Percentiles rank a stretch among this genome's conserved stretches.
phyloP scores from a whole-genome alignment of 371 early-diverging fungal genomes.

The Nematocida sp. region DNA sequence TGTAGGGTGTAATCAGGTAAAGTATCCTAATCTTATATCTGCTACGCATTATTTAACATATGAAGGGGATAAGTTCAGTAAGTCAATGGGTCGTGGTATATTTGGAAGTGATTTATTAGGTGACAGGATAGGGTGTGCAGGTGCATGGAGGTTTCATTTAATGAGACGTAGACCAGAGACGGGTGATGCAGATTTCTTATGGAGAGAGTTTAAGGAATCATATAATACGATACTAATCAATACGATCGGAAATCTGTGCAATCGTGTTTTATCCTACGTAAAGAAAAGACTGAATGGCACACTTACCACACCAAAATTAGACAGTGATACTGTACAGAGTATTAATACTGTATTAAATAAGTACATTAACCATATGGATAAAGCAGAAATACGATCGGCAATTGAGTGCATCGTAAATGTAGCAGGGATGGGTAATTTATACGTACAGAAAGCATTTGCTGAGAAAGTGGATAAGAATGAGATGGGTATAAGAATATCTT shows the following conservation, averaged over 20 bases:
- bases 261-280: constrained; percentile 89
- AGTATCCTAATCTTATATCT: constrained; percentile 76
- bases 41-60: constrained; percentile 97
- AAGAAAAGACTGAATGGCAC: constrained; percentile 77
- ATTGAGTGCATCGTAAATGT: constrained; percentile 83
- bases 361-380: constrained; percentile 79
- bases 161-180: constrained; percentile 89
- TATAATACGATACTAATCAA: constrained; percentile 83
- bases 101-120: constrained; percentile 87
- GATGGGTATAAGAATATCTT: constrained; percentile 74
- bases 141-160: constrained; percentile 96
- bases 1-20: constrained; percentile 74
- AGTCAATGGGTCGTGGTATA: constrained; percentile 91
- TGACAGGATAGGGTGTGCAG: constrained; percentile 82
- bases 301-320: constrained; percentile 73
- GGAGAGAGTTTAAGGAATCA: constrained; percentile 84
- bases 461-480: constrained; percentile 81
- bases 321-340: constrained; percentile 74
- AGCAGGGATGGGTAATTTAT: constrained; percentile 84
- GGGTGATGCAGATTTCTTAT: constrained; percentile 86
- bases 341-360: constrained; percentile 76
- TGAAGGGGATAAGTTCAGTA: constrained; percentile 93
- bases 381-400: constrained; percentile 79
- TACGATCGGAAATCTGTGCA: constrained; percentile 96
- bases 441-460: constrained; percentile 76